phyloP scores from a whole-genome alignment of 805 yeast genomes.

The Ogataea wickerhamii region DNA sequence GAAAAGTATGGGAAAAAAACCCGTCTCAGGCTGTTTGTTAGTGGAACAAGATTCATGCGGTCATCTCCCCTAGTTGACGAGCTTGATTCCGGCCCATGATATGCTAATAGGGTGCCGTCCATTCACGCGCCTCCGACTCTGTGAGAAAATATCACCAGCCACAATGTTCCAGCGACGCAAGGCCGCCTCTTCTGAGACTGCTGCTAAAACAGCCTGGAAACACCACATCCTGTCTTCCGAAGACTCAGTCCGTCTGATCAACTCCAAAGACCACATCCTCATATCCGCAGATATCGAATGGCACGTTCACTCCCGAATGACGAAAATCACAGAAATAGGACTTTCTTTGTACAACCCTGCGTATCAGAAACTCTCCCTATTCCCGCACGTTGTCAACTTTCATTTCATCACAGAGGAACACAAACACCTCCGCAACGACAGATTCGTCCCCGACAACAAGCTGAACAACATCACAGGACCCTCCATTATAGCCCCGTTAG shows the following conservation, averaged over 20 bases:
- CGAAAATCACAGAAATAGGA: conserved; percentile 29
- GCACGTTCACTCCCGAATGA: conserved; percentile 8
- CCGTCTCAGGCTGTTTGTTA: too few relatives aligned
- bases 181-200: too few relatives aligned
- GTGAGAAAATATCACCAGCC: too few relatives aligned
- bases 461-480: conserved; percentile 27
- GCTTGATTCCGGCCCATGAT: too few relatives aligned
- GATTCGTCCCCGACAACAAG: conserved; percentile 29
- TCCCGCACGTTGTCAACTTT: conserved; percentile 30
- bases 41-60: too few relatives aligned
- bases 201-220: too few relatives aligned
- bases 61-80: too few relatives aligned
- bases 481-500: conserved; percentile 20
- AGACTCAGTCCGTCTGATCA: conserved; percentile 24
- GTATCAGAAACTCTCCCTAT: conserved; percentile 25
- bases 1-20: too few relatives aligned
- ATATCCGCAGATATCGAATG: conserved; percentile 29
- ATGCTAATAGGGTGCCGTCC: too few relatives aligned
- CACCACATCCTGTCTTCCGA: conserved; percentile 16
- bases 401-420: conserved; percentile 28
- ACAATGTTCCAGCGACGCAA: too few relatives aligned
- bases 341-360: conserved; percentile 29
- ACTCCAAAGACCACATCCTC: conserved; percentile 18
- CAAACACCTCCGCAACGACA: conserved; percentile 17
- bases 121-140: too few relatives aligned